Evolutionary conservation across 331 rosid genomes (phyloP).

Genomic region (Prunus yedoensis): DNA sequence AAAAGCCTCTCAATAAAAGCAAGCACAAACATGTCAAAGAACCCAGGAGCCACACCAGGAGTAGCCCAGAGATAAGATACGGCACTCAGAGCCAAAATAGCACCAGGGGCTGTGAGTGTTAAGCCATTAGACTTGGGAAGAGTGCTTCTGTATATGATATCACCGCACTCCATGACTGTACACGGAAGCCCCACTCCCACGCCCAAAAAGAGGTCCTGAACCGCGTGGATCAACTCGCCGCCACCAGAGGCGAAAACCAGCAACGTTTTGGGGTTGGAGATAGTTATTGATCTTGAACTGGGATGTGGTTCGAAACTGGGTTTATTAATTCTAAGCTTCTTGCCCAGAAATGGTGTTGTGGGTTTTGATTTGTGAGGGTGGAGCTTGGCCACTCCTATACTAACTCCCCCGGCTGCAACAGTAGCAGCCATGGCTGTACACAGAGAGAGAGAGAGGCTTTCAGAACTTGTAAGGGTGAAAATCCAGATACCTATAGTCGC

Average conservation of each 20-base stretch:
- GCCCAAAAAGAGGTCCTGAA: slow-evolving; percentile 65
- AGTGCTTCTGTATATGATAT: slow-evolving; percentile 87
- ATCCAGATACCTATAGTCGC: not conserved
- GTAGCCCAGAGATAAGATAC: slow-evolving; percentile 95
- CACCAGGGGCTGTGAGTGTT: slow-evolving; percentile 72
- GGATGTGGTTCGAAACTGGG: slow-evolving; percentile 17
- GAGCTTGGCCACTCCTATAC: slow-evolving; percentile 49
- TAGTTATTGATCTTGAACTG: slow-evolving; percentile 13
- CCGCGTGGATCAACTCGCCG: slow-evolving; percentile 53
- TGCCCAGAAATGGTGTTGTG: slow-evolving; percentile 62
- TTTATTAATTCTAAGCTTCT: slow-evolving; percentile 43
- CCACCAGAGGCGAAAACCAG: slow-evolving; percentile 44
- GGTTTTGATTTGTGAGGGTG: slow-evolving; percentile 44
- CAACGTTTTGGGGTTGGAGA: slow-evolving; percentile 36
- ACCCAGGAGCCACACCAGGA: slow-evolving; percentile 96
- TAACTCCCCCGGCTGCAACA: slow-evolving; percentile 58
- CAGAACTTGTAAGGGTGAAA: slow-evolving; percentile 11
- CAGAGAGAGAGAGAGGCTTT: not conserved
- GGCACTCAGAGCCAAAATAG: slow-evolving; percentile 67
- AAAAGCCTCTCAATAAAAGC: slow-evolving; percentile 82
- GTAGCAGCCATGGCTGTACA: slow-evolving; percentile 61
- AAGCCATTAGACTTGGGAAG: slow-evolving; percentile 72
- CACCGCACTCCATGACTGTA: slow-evolving; percentile 96
- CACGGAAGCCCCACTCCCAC: slow-evolving; percentile 94
- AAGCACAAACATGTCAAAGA: slow-evolving; percentile 96